Conservation (phyloP, 257 asterid genomes). For the Ballota nigra region DNA sequence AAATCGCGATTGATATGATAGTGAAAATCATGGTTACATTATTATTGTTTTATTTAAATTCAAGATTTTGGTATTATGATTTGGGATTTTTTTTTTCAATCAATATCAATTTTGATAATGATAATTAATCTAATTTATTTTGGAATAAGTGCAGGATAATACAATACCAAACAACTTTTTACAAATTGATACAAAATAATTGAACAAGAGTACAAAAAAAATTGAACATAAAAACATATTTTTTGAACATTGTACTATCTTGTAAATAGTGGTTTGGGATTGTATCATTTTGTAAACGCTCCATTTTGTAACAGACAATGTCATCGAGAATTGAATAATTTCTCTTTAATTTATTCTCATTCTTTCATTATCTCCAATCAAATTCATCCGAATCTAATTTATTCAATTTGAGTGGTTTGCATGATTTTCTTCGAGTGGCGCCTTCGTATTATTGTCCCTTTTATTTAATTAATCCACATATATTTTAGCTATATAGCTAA, state of each 20-base stretch:
- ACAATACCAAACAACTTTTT: too few species aligned
- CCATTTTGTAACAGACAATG: too few species aligned
- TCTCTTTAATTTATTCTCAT: too few species aligned
- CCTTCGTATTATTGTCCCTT: neutral
- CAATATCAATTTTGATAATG: neutral
- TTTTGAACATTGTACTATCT: too few species aligned
- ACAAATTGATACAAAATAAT: too few species aligned
- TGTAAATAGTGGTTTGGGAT: neutral
- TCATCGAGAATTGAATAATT: too few species aligned
- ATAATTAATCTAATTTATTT: neutral
- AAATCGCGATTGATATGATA: neutral
- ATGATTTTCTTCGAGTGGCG: slow-evolving; percentile 2
- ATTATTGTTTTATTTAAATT: neutral
- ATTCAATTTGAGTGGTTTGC: slow-evolving; percentile 12
- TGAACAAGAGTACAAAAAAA: too few species aligned
- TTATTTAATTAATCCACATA: too few species aligned
- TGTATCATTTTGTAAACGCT: too few species aligned
- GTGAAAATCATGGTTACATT: neutral
- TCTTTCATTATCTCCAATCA: neutral
- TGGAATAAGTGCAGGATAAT: too few species aligned
- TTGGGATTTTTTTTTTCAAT: neutral
- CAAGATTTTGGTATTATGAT: neutral
- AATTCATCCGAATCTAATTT: neutral
- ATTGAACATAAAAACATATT: too few species aligned
- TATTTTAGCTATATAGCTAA: neutral